A percentile compares a stretch with the other conserved stretches of the same genome.
Evolutionary conservation across 225 moss, liverwort and hornwort genomes (phyloP).

Genomic region (Marchantia paleacea): DNA sequence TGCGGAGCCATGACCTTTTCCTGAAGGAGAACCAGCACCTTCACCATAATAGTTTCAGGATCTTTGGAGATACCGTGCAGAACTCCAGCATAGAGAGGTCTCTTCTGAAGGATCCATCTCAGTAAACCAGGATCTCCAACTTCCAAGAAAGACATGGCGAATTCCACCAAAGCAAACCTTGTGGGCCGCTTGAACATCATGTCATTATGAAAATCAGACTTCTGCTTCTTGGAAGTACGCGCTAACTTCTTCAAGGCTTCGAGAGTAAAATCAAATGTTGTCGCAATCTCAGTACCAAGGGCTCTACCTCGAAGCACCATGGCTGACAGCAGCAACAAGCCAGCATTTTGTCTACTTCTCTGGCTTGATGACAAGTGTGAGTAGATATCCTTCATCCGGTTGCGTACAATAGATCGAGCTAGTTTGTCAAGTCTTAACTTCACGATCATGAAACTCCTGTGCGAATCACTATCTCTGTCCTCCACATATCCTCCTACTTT

Average conservation of each 20-base stretch:
- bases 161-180: slow-evolving; percentile 67
- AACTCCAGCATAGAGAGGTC: slow-evolving; percentile 88
- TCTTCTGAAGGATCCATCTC: slow-evolving; percentile 95
- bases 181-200: slow-evolving; percentile 43
- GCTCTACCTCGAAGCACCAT: slow-evolving; percentile 82
- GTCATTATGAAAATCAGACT: slow-evolving; percentile 17
- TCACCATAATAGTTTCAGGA: slow-evolving; percentile 57
- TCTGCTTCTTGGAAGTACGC: slow-evolving; percentile 47
- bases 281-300: slow-evolving; percentile 78
- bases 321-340: slow-evolving; percentile 62
- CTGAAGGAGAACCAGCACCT: slow-evolving; percentile 69
- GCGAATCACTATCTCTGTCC: slow-evolving; percentile 18
- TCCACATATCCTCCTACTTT: slow-evolving; percentile 30
- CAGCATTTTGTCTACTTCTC: slow-evolving; percentile 77
- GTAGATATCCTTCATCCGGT: slow-evolving; percentile 73
- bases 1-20: slow-evolving; percentile 83
- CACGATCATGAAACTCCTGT: slow-evolving; percentile 28
- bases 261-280: slow-evolving; percentile 85
- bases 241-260: slow-evolving; percentile 77
- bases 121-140: slow-evolving; percentile 85
- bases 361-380: slow-evolving; percentile 87
- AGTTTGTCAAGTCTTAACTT: slow-evolving; percentile 81
- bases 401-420: slow-evolving; percentile 64
- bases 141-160: slow-evolving; percentile 82
- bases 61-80: slow-evolving; percentile 87